Evolutionary conservation across 352 stramenopile genomes (phyloP).

Genomic region (Phytophthora palmivora): DNA sequence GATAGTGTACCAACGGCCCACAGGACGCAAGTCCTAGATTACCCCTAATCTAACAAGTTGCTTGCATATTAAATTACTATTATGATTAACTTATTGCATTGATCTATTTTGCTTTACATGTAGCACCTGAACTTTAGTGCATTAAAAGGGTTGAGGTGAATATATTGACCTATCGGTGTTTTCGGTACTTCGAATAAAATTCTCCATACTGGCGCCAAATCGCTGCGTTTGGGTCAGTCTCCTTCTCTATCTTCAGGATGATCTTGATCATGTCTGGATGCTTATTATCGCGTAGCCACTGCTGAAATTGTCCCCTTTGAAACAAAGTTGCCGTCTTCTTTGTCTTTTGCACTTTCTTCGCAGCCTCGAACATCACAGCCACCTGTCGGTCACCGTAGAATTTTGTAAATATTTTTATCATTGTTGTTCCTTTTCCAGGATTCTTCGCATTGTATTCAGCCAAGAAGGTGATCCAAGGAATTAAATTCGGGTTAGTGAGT

Average conservation of each 20-base stretch:
- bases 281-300: slow-evolving; percentile 3
- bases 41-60: no score
- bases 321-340: slow-evolving; percentile 6
- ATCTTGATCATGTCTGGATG: neutral
- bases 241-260: slow-evolving; percentile 1
- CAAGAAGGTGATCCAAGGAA: slow-evolving; percentile 5
- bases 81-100: no score
- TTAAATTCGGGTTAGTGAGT: slow-evolving; percentile 1
- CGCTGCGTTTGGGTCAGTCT: neutral
- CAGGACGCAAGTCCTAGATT: no score
- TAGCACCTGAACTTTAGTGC: no score
- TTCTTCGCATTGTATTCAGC: slow-evolving; percentile 3
- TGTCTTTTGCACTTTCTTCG: slow-evolving; percentile 4
- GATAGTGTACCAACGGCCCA: no score
- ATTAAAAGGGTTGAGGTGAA: no score
- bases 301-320: slow-evolving; percentile 6
- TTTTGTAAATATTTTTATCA: slow-evolving; percentile 19
- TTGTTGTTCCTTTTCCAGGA: slow-evolving; percentile 5
- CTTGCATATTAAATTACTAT: no score
- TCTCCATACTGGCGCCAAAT: slow-evolving; percentile 7
- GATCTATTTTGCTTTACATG: no score
- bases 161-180: no score
- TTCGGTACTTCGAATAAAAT: neutral
- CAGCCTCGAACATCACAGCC: slow-evolving; percentile 13
- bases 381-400: slow-evolving; percentile 7